Base-by-base conservation (phyloP, 2,329 filamentous ascomycete genomes). In the Aspergillus nomiae region DNA sequence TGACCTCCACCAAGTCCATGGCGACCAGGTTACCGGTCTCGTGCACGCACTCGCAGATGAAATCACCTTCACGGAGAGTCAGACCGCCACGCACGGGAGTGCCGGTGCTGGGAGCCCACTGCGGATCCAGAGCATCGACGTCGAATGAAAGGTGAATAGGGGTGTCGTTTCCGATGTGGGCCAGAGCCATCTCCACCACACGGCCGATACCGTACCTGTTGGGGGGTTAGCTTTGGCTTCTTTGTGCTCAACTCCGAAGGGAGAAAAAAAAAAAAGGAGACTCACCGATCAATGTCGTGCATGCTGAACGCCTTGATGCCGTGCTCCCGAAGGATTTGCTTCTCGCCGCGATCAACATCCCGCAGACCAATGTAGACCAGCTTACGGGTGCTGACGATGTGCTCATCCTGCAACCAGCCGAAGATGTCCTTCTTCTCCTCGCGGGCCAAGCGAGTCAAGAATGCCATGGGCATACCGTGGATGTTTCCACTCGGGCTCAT, bases 71-170 rank as follows among this genome's bases (percentile, higher is more conserved):
- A 61, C 95, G 88, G 71, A 99, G 84, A 4, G 95, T 99, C 76
- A 99, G 81, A 0, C 95, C 95, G 48, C 95, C 95, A 73, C 95
- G 87, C 36, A 99, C 95, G 0, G 95, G 93, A 4, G 95, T 98
- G 21, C 95, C 95, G 0, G 95, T 99, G 78, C 92, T 95, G 28
- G 95, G 95, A 45, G 95, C 95, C 90, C 92, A 97, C 85, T 93
- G 90, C 32, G 95, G 95, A 78, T 99, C 95, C 64, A 98, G 86
- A 28, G 94, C 95, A 78, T 99, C 95, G 69, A 99, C 92, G 76
- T 99, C 95, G 73, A 99, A 98, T 43, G 92, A 96, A 63, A 99
- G 87, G 79, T 99, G 95, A 75, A 99, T 97, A 48, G 95, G 95
- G 0, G 94, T 97, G 77, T 98, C 95, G 73, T 84, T 87, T 70